Evolutionary conservation across 768 basidiomycete species (phyloP), one percentile per base, ranked within the genome.

Genomic region (Mycena crocata): DNA sequence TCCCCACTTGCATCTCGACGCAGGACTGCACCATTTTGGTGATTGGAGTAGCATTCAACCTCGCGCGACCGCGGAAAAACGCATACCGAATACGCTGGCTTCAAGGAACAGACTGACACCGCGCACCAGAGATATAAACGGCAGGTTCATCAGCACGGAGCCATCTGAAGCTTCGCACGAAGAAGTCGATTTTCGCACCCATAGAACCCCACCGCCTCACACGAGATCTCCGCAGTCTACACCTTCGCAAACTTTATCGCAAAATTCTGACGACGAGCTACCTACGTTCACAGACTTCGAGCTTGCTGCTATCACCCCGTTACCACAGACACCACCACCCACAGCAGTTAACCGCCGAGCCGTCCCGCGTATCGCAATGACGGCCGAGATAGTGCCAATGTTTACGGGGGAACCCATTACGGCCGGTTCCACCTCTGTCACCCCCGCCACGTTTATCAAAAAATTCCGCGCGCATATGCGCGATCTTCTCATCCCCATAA

Each of bases 391-490:
- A 1, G 63, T 66, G 5, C 64, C 64, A 21, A 66, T 61, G 55
- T 67, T 67, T n/a, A 28, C 60, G 14, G 59, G 59, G 17, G 59
- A 67, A 0, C 52, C 52, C 9, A 42, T 17, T 1, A 19, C 14
- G 1, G 40, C n/a, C 5, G 57, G 35, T 1, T 34, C 45, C 12
- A 34, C 19, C 8, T 15, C 10, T 26, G 44, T 35, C 26, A 54
- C 51, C 21, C 58, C 49, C 28, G 32, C 26, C 23, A 61, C 60
- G 1, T 61, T 66, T 26, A 31, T 61, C 28, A 51, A 54, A 50
- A 54, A 32, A 17, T 66, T 66, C 59, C 51, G 59, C 12, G 34
- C 54, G 12, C 65, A 55, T 24, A 66, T 55, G 51, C 65, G 57
- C 17, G 57, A 66, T 19, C 40, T 66, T 5, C n/a, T n/a, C n/a